Conservation (phyloP, 495 filamentous ascomycete genomes). For the Talaromyces trachyspermus region DNA sequence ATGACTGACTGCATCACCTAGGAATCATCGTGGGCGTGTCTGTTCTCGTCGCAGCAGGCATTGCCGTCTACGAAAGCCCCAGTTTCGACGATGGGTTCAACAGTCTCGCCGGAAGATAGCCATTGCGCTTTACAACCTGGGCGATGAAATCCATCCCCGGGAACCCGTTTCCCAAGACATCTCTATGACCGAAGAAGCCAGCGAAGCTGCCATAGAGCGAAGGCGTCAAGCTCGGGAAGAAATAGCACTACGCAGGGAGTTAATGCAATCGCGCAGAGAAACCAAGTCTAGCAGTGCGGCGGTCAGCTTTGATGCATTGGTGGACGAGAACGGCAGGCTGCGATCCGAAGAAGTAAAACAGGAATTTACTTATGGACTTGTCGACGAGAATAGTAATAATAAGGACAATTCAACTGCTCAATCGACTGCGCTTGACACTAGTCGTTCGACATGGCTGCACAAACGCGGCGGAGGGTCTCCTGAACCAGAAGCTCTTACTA, state of each 20-base stretch:
- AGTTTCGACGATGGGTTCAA: constrained; percentile 68
- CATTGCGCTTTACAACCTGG: constrained; percentile 66
- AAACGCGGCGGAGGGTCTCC: background rate
- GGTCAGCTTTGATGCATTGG: constrained; percentile 46
- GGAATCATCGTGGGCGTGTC: constrained; percentile 71
- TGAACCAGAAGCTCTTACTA: constrained; percentile 3
- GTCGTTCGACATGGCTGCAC: background rate
- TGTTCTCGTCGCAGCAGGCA: constrained; percentile 70
- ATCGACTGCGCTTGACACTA: constrained; percentile 38
- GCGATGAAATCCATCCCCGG: constrained; percentile 63
- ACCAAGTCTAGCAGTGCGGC: constrained; percentile 10
- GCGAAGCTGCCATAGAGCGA: constrained; percentile 62
- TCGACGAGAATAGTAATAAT: background rate
- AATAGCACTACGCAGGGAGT: constrained; percentile 53
- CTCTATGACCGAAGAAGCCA: constrained; percentile 49
- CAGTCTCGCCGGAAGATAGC: constrained; percentile 73
- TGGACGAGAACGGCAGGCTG: constrained; percentile 46
- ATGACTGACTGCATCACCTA: constrained; percentile 23
- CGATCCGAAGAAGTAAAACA: constrained; percentile 13
- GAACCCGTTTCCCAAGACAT: constrained; percentile 32
- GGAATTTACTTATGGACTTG: constrained; percentile 4
- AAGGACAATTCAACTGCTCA: constrained; percentile 17
- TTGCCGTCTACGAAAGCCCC: constrained; percentile 78
- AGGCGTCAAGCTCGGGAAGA: constrained; percentile 64
- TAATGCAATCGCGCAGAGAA: constrained; percentile 28